Percentiles rank a stretch among this genome's conserved stretches.
phyloP scores from a whole-genome alignment of 768 basidiomycete species.

The Lyophyllum semitale region DNA sequence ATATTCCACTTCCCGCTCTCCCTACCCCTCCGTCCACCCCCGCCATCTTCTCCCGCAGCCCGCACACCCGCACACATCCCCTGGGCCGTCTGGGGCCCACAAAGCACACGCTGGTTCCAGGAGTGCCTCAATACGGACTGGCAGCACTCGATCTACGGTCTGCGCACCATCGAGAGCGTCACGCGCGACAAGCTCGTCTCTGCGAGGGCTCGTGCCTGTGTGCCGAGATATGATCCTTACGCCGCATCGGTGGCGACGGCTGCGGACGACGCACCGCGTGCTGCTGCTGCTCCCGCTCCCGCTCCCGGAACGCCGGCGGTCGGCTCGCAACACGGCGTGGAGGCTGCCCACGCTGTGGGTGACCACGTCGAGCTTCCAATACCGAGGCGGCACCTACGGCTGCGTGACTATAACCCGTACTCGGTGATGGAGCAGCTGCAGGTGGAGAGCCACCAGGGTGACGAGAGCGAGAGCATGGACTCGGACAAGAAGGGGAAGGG shows the following conservation, averaged over 20 bases:
- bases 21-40: neutral
- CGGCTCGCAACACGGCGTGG: too few relatives aligned
- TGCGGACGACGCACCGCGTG: too few relatives aligned
- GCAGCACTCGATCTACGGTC: slow-evolving; percentile 56
- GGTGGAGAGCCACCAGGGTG: slow-evolving; percentile 3
- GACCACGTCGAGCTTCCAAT: slow-evolving; percentile 1
- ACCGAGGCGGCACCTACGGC: slow-evolving; percentile 26
- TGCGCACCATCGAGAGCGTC: slow-evolving; percentile 50
- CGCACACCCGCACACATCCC: slow-evolving; percentile 14
- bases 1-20: neutral
- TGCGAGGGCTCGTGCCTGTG: neutral
- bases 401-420: slow-evolving; percentile 42
- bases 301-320: neutral
- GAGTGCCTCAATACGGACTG: slow-evolving; percentile 52
- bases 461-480: slow-evolving; percentile 3
- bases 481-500: slow-evolving; percentile 29
- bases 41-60: neutral
- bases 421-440: slow-evolving; percentile 19
- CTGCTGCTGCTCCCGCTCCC: neutral
- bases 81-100: slow-evolving; percentile 55
- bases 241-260: too few relatives aligned
- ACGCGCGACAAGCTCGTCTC: slow-evolving; percentile 1
- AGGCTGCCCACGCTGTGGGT: too few relatives aligned
- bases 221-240: too few relatives aligned
- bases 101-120: slow-evolving; percentile 55